A percentile compares a stretch with the other conserved stretches of the same genome.
These are phyloP conservation scores for Aureobasidium lini DNA, from an alignment of 2,329 filamentous ascomycete species.

Conservation along the genomic window DNA sequence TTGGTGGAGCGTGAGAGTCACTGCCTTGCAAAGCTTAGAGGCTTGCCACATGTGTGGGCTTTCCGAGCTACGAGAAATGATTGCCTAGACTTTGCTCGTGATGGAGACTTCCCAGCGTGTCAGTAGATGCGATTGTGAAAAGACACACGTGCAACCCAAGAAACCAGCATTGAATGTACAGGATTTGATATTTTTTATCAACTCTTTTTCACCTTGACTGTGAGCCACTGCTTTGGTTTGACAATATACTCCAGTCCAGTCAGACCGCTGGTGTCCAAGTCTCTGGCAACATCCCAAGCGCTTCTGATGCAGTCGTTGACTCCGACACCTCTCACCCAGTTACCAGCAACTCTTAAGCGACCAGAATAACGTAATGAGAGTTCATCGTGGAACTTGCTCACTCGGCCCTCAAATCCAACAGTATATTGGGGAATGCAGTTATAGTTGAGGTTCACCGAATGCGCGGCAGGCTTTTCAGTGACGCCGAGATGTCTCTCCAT, in stretches of 20 bases:
- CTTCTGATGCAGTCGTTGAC: constrained; percentile 48
- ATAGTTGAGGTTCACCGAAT: constrained; percentile 52
- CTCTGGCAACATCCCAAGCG: constrained; percentile 47
- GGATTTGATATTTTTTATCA: neutral
- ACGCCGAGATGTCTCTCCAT: constrained; percentile 70
- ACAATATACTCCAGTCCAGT: constrained; percentile 9
- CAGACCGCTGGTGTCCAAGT: constrained; percentile 23
- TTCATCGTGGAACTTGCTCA: constrained; percentile 50
- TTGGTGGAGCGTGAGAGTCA: no score
- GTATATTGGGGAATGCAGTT: constrained; percentile 88
- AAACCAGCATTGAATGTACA: neutral
- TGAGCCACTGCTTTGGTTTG: constrained; percentile 11
- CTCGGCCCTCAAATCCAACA: constrained; percentile 63
- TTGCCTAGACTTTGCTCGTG: no score
- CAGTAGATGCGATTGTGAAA: neutral
- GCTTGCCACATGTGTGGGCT: no score
- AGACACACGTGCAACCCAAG: neutral
- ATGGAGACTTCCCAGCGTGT: neutral
- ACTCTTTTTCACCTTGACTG: constrained; percentile 9
- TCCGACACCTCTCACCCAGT: constrained; percentile 40
- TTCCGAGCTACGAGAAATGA: no score
- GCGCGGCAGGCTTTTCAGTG: constrained; percentile 52
- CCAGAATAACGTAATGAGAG: constrained; percentile 52
- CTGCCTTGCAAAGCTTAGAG: no score
- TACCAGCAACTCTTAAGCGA: constrained; percentile 54